Conservation (phyloP, 306 rosid species). For the Vigna mungo region DNA sequence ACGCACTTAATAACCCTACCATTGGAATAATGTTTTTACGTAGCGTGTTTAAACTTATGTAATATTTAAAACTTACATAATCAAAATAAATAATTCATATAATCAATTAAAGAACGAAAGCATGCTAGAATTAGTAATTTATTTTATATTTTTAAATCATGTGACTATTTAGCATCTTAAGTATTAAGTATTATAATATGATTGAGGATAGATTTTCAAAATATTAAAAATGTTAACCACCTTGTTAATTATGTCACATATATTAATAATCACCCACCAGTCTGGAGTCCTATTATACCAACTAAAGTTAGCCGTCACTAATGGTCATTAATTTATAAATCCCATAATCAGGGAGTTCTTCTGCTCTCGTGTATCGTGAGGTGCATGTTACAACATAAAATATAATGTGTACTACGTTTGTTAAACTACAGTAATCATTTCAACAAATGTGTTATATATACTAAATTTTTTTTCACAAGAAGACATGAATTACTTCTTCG, state of each 20-base stretch:
- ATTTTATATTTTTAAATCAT: not conserved
- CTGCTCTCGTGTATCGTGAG: not conserved
- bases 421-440: not conserved
- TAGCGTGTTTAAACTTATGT: too few relatives aligned
- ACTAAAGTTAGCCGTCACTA: constrained; percentile 22
- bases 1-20: too few relatives aligned
- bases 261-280: constrained; percentile 53
- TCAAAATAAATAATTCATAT: too few relatives aligned
- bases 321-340: constrained; percentile 9
- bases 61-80: too few relatives aligned
- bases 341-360: not conserved
- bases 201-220: constrained; percentile 31
- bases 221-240: constrained; percentile 59
- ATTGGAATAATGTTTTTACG: too few relatives aligned
- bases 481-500: not conserved
- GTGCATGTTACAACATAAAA: not conserved
- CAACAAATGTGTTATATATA: not conserved
- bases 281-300: constrained; percentile 42
- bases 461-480: not conserved
- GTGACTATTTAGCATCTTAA: not conserved
- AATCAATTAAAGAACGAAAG: not conserved
- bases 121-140: not conserved
- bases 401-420: not conserved
- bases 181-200: constrained; percentile 17
- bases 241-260: constrained; percentile 41